A percentile compares a stretch with the other conserved stretches of the same genome.
These are phyloP conservation scores for Monosporascus sp. DNA, from an alignment of 2,329 filamentous ascomycete genomes.

Conservation along the genomic window DNA sequence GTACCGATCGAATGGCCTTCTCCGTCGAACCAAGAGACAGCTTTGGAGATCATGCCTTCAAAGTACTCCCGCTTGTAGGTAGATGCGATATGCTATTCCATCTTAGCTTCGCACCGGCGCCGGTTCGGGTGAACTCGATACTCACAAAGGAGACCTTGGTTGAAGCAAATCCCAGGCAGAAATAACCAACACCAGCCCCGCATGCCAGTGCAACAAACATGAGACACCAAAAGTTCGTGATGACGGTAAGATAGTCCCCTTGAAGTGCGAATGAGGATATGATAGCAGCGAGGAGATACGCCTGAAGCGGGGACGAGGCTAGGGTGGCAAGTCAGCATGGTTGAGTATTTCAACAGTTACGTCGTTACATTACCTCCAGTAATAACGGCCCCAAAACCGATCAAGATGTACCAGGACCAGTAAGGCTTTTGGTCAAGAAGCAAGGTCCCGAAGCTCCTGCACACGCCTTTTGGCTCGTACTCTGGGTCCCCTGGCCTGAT, in stretches of 20 bases:
- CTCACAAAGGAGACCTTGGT: constrained; percentile 39
- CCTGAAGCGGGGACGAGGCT: constrained; percentile 44
- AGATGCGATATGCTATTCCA: constrained; percentile 38
- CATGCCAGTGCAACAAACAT: constrained; percentile 59
- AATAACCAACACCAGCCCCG: constrained; percentile 48
- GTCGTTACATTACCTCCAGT: constrained; percentile 25
- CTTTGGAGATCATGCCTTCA: constrained; percentile 50
- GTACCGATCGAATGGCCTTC: constrained; percentile 55
- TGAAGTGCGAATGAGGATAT: constrained; percentile 30
- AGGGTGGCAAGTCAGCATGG: neutral
- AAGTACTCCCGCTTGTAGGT: constrained; percentile 57
- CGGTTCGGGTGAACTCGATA: neutral
- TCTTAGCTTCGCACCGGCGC: constrained; percentile 1
- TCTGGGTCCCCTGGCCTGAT: constrained; percentile 4
- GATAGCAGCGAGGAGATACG: constrained; percentile 50
- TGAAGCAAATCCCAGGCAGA: constrained; percentile 39
- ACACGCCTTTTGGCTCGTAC: constrained; percentile 15
- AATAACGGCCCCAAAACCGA: constrained; percentile 25
- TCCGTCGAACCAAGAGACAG: constrained; percentile 54
- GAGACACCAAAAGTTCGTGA: constrained; percentile 54
- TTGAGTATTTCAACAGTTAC: neutral
- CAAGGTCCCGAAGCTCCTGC: constrained; percentile 22
- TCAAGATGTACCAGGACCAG: constrained; percentile 22
- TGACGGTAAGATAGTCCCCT: constrained; percentile 15
- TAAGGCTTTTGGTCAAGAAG: constrained; percentile 22